Conservation (phyloP, 177 flowering plant genomes). For the Vitis hybrid region DNA sequence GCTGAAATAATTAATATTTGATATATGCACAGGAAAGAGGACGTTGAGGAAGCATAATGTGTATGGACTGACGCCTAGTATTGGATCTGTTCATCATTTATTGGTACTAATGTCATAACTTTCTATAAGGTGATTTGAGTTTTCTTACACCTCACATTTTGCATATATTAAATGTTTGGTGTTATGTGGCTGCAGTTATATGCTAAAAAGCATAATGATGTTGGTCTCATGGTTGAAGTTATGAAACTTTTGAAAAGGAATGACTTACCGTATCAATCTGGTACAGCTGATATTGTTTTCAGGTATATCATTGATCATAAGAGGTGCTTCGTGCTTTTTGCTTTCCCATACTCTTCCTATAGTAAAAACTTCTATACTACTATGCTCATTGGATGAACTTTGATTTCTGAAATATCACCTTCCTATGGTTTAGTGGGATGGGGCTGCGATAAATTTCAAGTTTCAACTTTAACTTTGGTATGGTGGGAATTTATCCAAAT, state of each 20-base stretch:
- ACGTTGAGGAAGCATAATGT: slow-evolving; percentile 72
- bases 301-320: slow-evolving; percentile 39
- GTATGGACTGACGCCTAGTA: slow-evolving; percentile 71
- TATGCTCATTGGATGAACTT: not conserved
- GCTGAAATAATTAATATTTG: not conserved
- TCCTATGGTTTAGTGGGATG: too few relatives aligned
- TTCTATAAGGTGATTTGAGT: not conserved
- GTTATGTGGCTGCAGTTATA: slow-evolving; percentile 44
- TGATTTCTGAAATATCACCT: too few relatives aligned
- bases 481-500: too few relatives aligned
- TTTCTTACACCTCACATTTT: not conserved
- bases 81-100: slow-evolving; percentile 71
- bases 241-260: slow-evolving; percentile 73
- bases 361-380: not conserved
- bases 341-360: not conserved
- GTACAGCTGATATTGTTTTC: slow-evolving; percentile 89
- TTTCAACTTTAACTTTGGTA: too few relatives aligned
- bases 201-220: slow-evolving; percentile 77
- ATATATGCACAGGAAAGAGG: slow-evolving; percentile 58
- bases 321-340: not conserved
- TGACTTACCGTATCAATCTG: slow-evolving; percentile 73
- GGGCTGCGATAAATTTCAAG: too few relatives aligned
- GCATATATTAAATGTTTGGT: slow-evolving; percentile 4
- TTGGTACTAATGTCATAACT: slow-evolving; percentile 44
- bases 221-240: slow-evolving; percentile 58